Evolutionary conservation across 306 rosid species (phyloP), one percentile per base, ranked within the genome.

Genomic region (Arachis stenosperma): DNA sequence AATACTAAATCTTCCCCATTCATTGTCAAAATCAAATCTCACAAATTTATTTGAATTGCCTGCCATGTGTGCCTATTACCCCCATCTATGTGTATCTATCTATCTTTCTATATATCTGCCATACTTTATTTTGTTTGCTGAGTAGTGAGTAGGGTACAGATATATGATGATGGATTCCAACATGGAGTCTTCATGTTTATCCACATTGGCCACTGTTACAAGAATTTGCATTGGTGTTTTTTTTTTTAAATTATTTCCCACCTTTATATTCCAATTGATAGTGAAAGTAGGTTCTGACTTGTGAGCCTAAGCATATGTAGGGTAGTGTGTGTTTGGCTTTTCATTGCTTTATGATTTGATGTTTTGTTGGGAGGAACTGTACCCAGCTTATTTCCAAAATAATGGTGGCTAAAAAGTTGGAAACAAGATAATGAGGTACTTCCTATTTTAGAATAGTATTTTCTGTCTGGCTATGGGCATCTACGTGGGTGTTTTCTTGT

Each of bases 401-500:
- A 87, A 82, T 81, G 81, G 71, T 36, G 78, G 74, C 37, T 66
- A 71, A 69, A 68, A 81, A 79, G 80, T 43, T 69, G 73, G 67
- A 75, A 80, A 52, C 51, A 22, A 70, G 41, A 78, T 61, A 47
- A 62, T 59, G 59, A 55, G 36, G 57, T 52, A 27, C 84, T 46
- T 70, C 65, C 83, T 76, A 75, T 81, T 77, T 77, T 43, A 67
- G 60, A 73, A 44, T 62, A 75, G 84, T 75, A 79, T 77, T 70
- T 51, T 27, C 51, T 83, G 73, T 77, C 66, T 67, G 65, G 56
- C 59, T 65, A 60, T 61, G 67, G 61, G 71, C 65, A 84, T 78
- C 80, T 75, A 74, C 12, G 51, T 75, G 68, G 65, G 83, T 86
- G 87, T 86, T 83, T 75, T 81, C 92, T 47, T 83, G 81, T 77